Evolutionary conservation across 352 stramenopile species (phyloP).

Genomic region (Globisporangium canariense): DNA sequence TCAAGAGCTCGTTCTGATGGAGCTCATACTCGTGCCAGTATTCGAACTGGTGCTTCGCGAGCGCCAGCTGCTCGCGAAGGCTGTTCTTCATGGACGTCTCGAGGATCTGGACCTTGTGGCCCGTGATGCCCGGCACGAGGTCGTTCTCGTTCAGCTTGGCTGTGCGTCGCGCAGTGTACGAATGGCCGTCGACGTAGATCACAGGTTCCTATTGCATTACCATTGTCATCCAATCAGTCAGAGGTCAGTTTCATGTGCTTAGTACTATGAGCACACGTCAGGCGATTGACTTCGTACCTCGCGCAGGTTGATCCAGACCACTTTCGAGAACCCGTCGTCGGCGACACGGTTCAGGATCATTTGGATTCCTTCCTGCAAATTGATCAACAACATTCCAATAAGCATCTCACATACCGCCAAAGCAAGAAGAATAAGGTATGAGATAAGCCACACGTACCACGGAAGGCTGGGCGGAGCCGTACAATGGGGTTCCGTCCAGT

Average conservation of each 20-base stretch:
- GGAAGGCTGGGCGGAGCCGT: constrained; percentile 70
- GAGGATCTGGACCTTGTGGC: constrained; percentile 77
- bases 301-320: constrained; percentile 82
- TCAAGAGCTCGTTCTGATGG: constrained; percentile 62
- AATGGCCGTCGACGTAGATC: constrained; percentile 73
- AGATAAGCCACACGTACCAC: constrained; percentile 30
- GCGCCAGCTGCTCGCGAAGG: constrained; percentile 61
- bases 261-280: not conserved
- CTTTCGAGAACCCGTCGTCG: constrained; percentile 70
- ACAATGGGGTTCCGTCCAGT: constrained; percentile 63
- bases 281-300: constrained; percentile 31
- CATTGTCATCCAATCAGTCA: not conserved
- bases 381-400: not conserved
- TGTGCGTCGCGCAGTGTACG: constrained; percentile 67
- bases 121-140: constrained; percentile 74
- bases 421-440: not conserved
- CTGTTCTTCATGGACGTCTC: constrained; percentile 80
- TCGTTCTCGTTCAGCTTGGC: constrained; percentile 85
- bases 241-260: not conserved
- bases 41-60: constrained; percentile 50
- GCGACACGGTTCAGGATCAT: constrained; percentile 64
- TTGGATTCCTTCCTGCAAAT: constrained; percentile 61
- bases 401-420: not conserved
- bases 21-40: constrained; percentile 78
- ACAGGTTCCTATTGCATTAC: constrained; percentile 52